Conservation (phyloP, 495 filamentous ascomycete genomes). For the Daldinia loculata region DNA sequence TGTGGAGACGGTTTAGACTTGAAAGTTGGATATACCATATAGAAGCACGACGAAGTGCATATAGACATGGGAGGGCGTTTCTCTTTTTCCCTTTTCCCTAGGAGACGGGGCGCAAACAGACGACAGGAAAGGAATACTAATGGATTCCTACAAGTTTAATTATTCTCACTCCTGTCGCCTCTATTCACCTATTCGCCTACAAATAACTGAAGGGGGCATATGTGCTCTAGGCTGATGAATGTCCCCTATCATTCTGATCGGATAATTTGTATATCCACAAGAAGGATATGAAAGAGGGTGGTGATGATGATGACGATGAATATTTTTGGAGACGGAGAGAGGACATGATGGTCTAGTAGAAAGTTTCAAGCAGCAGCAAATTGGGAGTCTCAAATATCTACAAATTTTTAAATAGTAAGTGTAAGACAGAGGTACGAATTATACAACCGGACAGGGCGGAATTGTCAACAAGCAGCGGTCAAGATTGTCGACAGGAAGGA, state of each 20-base stretch:
- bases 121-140: slow-evolving; percentile 17
- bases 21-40: slow-evolving; percentile 40
- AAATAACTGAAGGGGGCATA: slow-evolving; percentile 1
- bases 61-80: slow-evolving; percentile 31
- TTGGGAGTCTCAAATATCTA: slow-evolving; percentile 2
- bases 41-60: slow-evolving; percentile 29
- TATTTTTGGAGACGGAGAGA: background rate
- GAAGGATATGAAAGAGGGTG: slow-evolving; percentile 1
- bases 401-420: background rate
- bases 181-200: background rate
- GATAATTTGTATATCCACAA: background rate
- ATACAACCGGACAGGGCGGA: slow-evolving; percentile 8
- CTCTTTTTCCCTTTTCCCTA: slow-evolving; percentile 11
- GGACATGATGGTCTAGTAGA: slow-evolving; percentile 2
- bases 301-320: slow-evolving; percentile 6
- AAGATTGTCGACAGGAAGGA: slow-evolving; percentile 18
- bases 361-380: background rate
- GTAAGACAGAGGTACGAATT: slow-evolving; percentile 2
- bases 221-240: background rate
- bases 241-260: background rate
- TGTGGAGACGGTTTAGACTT: slow-evolving; percentile 45
- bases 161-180: background rate
- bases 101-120: slow-evolving; percentile 19
- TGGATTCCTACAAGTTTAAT: slow-evolving; percentile 8
- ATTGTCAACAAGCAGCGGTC: slow-evolving; percentile 6